Evolutionary conservation across 441 rosid genomes (phyloP).

Genomic region (Brassica hybrid): DNA sequence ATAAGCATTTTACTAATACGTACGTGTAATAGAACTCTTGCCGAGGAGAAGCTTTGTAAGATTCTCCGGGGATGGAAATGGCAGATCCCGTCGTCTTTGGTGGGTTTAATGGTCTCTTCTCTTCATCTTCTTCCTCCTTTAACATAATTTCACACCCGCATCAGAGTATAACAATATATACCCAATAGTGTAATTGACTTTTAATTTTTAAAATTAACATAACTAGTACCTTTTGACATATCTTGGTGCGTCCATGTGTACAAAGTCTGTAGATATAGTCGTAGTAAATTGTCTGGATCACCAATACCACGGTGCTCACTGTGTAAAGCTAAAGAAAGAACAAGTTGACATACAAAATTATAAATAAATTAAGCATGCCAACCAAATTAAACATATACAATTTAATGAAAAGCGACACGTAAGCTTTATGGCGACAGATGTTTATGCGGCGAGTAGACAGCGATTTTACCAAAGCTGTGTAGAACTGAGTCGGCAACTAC

Average conservation of each 20-base stretch:
- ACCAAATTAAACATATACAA: not conserved
- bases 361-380: slow-evolving; percentile 3
- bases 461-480: slow-evolving; percentile 78
- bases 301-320: slow-evolving; percentile 65
- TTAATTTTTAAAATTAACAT: not conserved
- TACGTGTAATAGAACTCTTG: slow-evolving; percentile 72
- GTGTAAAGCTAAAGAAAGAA: slow-evolving; percentile 70
- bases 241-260: slow-evolving; percentile 43
- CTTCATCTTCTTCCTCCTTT: slow-evolving; percentile 56
- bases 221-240: slow-evolving; percentile 45
- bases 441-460: slow-evolving; percentile 43
- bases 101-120: slow-evolving; percentile 53
- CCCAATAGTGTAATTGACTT: not conserved
- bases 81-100: slow-evolving; percentile 46
- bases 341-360: not conserved
- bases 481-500: slow-evolving; percentile 94
- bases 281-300: slow-evolving; percentile 75
- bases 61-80: slow-evolving; percentile 66
- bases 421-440: slow-evolving; percentile 30
- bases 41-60: slow-evolving; percentile 47
- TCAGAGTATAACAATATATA: not conserved
- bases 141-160: not conserved
- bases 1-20: not conserved
- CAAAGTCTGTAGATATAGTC: slow-evolving; percentile 59
- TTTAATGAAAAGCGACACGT: slow-evolving; percentile 30